Base-by-base conservation (phyloP, 306 rosid genomes). In the Quercus suber region DNA sequence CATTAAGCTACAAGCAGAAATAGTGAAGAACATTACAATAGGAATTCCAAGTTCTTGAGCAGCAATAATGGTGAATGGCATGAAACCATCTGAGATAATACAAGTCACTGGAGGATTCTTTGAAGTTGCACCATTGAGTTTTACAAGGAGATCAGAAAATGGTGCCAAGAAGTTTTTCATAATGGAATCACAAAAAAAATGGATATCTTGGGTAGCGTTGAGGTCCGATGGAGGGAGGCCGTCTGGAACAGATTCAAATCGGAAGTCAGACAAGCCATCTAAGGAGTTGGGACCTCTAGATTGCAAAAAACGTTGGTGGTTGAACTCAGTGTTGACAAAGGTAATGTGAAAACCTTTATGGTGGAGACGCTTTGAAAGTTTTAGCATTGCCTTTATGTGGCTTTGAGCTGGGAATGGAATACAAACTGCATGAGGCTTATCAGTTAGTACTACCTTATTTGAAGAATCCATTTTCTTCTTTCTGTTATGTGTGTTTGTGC, bases 291-390 rank as follows among this genome's bases (percentile, higher is more conserved):
- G 57, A 2, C 75, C 75, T 19, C 21, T 37, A 55, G 80, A 68
- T 43, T 77, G 37, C 19, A 55, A 67, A 52, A 68, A 55, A 21
- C 69, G 75, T 3, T 21, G 28, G 69, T 77, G 80, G 23, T 53
- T 77, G 69, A 69, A 77, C 43, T 77, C 75, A 1, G 75, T 68
- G 69, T 55, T 77, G 35, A 77, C 80, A 68, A 77, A 55, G 69
- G 80, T 77, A 20, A 77, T 55, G 41, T 55, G 56, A 27, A 77
- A 56, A 25, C 69, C 75, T 35, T 25, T 69, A 13, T 69, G 4
- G 35, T 69, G 80, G 57, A 77, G 69, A 27, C 69, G 81, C 53
- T 77, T 55, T 55, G 81, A 55, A 14, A 77, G 10, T 69, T 77
- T 69, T 8, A 69, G 69, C 81, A 69, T 68, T 0, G 27, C 45